phyloP scores from a whole-genome alignment of 1,284 basidiomycete genomes.

The Malassezia japonica region DNA sequence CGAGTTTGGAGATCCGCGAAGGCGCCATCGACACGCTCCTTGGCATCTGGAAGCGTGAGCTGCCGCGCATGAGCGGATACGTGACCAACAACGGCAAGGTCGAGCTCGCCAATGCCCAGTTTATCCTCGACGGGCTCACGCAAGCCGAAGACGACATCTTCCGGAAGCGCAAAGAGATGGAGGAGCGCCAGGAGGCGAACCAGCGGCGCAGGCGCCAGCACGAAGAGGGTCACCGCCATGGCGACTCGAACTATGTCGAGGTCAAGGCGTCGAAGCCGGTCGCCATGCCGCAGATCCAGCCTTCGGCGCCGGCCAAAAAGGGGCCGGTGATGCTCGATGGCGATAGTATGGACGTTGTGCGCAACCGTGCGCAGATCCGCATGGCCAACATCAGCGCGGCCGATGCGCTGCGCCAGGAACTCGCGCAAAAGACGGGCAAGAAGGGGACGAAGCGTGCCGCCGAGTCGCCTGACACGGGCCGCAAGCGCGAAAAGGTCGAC shows the following conservation, averaged over 20 bases:
- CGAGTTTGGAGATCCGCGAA: slow-evolving; percentile 95
- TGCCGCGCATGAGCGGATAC: slow-evolving; percentile 92
- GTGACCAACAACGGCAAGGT: slow-evolving; percentile 85
- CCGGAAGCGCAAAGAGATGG: slow-evolving; percentile 73
- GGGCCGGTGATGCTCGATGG: slow-evolving; percentile 33
- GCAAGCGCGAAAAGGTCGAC: slow-evolving; percentile 10
- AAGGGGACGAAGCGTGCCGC: slow-evolving; percentile 6
- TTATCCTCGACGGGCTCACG: slow-evolving; percentile 89
- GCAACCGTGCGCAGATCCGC: slow-evolving; percentile 49
- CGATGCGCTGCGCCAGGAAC: slow-evolving; percentile 80
- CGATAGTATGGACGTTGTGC: slow-evolving; percentile 34
- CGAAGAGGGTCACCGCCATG: slow-evolving; percentile 7
- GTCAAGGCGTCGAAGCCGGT: slow-evolving; percentile 19
- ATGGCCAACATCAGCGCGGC: slow-evolving; percentile 95
- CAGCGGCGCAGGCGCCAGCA: slow-evolving; percentile 9
- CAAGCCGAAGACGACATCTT: slow-evolving; percentile 92
- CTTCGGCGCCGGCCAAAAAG: slow-evolving; percentile 22
- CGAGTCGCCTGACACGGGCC: slow-evolving; percentile 49
- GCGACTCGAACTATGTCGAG: slow-evolving; percentile 23
- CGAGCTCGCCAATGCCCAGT: slow-evolving; percentile 73
- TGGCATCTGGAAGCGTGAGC: slow-evolving; percentile 85
- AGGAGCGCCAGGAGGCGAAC: slow-evolving; percentile 82
- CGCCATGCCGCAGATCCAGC: slow-evolving; percentile 16
- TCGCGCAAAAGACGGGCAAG: slow-evolving; percentile 54
- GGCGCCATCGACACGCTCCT: slow-evolving; percentile 94